Percentiles rank a stretch among this genome's conserved stretches.
phyloP scores from a whole-genome alignment of 2,329 filamentous ascomycete genomes.

The Chaetomium sp. region DNA sequence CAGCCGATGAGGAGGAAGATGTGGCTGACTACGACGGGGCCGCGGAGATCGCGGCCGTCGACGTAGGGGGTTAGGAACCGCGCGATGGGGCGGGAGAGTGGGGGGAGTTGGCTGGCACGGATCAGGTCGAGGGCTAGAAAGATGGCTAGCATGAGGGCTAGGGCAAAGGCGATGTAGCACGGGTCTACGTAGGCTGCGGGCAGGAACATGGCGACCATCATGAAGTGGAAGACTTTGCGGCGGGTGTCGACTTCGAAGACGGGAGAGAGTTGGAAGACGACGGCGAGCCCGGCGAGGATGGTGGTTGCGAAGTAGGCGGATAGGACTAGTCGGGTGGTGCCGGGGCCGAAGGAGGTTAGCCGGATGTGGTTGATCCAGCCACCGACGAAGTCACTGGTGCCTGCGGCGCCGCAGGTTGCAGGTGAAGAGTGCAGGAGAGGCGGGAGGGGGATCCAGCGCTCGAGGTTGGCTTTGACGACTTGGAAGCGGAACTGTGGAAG shows the following conservation, averaged over 20 bases:
- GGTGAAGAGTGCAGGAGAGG: constrained; percentile 26
- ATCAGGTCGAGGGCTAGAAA: constrained; percentile 88
- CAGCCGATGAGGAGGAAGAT: constrained; percentile 95
- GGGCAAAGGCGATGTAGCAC: constrained; percentile 69
- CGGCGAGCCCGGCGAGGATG: constrained; percentile 62
- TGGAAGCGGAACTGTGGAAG: constrained; percentile 64
- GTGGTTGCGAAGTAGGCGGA: constrained; percentile 66
- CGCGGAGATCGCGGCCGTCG: constrained; percentile 85
- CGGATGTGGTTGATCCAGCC: constrained; percentile 64
- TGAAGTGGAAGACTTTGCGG: constrained; percentile 95
- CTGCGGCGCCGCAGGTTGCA: constrained; percentile 14
- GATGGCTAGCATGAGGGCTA: constrained; percentile 71
- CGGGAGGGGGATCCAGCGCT: constrained; percentile 71
- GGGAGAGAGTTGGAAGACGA: constrained; percentile 67
- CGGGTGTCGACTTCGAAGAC: constrained; percentile 90
- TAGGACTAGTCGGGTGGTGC: constrained; percentile 75
- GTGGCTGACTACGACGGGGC: constrained; percentile 90
- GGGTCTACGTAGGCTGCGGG: constrained; percentile 84
- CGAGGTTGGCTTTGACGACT: constrained; percentile 61
- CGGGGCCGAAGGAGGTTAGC: constrained; percentile 58
- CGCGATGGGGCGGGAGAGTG: constrained; percentile 78
- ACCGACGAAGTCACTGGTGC: constrained; percentile 34
- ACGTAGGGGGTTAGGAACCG: constrained; percentile 88
- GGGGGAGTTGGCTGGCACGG: constrained; percentile 83
- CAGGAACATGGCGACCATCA: constrained; percentile 94